Conservation (phyloP, 176 grass and related monocot genomes). For the Carex scoparia region DNA sequence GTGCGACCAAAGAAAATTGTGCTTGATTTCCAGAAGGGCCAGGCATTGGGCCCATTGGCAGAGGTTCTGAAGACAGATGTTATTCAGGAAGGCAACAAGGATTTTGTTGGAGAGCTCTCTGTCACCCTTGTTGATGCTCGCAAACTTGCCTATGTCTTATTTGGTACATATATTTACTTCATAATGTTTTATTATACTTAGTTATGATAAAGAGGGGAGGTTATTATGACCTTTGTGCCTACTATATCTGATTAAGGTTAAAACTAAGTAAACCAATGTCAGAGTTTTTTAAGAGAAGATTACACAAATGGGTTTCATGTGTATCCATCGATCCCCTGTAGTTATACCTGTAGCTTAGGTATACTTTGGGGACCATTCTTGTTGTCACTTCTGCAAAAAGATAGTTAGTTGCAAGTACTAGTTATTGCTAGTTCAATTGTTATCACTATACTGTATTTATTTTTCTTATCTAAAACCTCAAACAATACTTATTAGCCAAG, state of each 20-base stretch:
- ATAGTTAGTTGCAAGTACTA: neutral
- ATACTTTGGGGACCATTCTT: neutral
- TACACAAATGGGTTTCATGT: neutral
- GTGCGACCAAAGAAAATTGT: conserved; percentile 94
- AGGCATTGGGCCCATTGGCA: conserved; percentile 68
- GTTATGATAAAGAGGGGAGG: neutral
- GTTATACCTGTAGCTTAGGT: neutral
- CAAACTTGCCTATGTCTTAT: conserved; percentile 80
- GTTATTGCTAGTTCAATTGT: neutral
- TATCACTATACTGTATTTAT: neutral
- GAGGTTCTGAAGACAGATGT: conserved; percentile 34
- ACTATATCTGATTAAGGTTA: neutral
- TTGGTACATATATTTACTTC: conserved; percentile 38
- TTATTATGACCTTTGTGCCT: neutral
- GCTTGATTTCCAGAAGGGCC: conserved; percentile 93
- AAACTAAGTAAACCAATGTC: neutral
- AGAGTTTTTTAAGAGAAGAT: neutral
- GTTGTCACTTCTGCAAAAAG: neutral
- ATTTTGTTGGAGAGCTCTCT: conserved; percentile 89
- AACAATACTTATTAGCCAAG: neutral
- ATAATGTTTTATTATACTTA: neutral
- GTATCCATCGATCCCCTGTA: neutral
- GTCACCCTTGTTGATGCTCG: conserved; percentile 94
- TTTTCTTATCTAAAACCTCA: neutral
- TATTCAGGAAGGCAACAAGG: conserved; percentile 78